Conservation (phyloP, 2,329 filamentous ascomycete species). For the Thielaviopsis euricoi region DNA sequence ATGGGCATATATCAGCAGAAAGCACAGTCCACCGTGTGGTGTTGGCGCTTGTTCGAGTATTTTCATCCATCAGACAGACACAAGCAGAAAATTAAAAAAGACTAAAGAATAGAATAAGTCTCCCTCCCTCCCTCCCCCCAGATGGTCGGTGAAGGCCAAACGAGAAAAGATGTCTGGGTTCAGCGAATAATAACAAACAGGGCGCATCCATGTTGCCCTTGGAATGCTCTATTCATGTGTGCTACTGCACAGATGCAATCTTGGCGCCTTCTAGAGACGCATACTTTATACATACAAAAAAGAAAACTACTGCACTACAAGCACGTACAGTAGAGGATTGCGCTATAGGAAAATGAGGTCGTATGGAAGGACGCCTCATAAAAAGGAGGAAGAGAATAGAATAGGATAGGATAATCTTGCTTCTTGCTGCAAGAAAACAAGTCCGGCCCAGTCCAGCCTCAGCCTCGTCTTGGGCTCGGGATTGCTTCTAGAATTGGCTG, state of each 20-base stretch:
- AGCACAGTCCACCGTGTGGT: background rate
- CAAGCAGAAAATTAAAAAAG: background rate
- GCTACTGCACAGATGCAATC: too few species aligned
- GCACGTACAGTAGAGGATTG: too few species aligned
- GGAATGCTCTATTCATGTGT: background rate
- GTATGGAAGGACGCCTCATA: background rate
- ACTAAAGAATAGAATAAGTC: too few species aligned
- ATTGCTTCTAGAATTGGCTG: background rate
- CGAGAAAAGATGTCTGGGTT: background rate
- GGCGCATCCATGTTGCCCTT: background rate
- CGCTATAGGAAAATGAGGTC: too few species aligned
- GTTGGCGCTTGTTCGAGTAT: background rate
- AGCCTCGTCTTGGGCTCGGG: background rate
- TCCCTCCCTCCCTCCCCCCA: too few species aligned
- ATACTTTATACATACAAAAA: too few species aligned
- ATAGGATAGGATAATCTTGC: background rate
- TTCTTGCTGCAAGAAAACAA: background rate
- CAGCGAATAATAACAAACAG: background rate
- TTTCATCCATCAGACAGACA: background rate
- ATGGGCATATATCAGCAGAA: too few species aligned
- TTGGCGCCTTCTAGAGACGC: too few species aligned
- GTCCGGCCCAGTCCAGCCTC: background rate
- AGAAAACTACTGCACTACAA: too few species aligned
- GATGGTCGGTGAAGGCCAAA: background rate
- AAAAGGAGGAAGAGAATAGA: background rate